Evolutionary conservation across 257 asterid genomes (phyloP).

Genomic region (Solanum chilense): DNA sequence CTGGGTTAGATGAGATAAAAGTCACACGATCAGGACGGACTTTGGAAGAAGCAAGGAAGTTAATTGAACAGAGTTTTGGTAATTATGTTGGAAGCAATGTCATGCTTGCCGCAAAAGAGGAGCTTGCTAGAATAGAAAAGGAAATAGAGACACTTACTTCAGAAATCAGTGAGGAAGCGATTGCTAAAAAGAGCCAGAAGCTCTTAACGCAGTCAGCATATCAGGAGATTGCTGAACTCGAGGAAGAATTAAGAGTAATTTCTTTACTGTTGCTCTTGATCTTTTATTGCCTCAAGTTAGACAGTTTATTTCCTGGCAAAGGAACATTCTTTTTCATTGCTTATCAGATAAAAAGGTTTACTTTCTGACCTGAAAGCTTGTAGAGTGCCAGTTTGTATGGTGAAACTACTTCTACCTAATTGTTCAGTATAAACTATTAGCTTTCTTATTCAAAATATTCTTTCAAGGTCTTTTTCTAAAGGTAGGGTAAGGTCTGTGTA

Average conservation of each 20-base stretch:
- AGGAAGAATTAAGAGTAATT: conserved; percentile 75
- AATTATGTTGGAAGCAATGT: conserved; percentile 97
- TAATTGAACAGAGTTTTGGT: conserved; percentile 97
- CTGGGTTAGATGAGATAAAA: conserved; percentile 40
- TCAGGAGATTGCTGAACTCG: conserved; percentile 75
- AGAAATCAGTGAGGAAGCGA: conserved; percentile 82
- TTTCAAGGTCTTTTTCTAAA: neutral
- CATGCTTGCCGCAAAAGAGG: conserved; percentile 94
- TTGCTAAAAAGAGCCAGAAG: conserved; percentile 64
- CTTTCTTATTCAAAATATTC: neutral
- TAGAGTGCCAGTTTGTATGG: neutral
- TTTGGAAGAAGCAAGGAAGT: conserved; percentile 89
- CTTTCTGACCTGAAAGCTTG: neutral
- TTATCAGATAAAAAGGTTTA: neutral
- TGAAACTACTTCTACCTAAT: neutral
- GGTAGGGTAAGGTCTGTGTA: neutral
- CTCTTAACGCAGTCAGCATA: conserved; percentile 54
- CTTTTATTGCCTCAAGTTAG: neutral
- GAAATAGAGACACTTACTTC: conserved; percentile 68
- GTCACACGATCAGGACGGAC: conserved; percentile 67
- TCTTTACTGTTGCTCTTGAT: conserved; percentile 7
- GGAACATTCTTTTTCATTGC: neutral
- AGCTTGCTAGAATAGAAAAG: conserved; percentile 66
- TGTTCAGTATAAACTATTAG: neutral
- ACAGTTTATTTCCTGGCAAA: neutral